Evolutionary conservation across 768 basidiomycete species (phyloP), one percentile per base, ranked within the genome.

Genomic region (Leucocoprinus leucothites): DNA sequence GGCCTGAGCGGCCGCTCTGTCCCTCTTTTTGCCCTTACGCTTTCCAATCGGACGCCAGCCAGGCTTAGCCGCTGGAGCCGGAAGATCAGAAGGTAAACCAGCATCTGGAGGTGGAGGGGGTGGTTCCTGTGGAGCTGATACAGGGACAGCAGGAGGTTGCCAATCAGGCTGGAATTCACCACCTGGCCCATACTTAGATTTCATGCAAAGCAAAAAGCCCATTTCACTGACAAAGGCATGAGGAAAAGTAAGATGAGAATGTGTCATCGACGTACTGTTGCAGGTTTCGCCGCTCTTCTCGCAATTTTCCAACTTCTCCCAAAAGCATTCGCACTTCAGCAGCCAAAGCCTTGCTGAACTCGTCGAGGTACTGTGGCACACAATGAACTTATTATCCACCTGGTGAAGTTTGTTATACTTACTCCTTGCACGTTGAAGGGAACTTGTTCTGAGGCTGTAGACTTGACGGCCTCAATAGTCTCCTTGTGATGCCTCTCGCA

Each of bases 111-210:
- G 67, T 31, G 75, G 73, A 9, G 75, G 56, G 18, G 60, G 71
- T 9, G 74, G 71, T 7, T 77, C 74, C 13, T 66, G 61, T 7
- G 73, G 71, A 6, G 81, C 77, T n/a, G 72, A 74, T 19, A 70
- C 72, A 14, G 78, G 22, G 9, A 47, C 13, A 13, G 48, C 31
- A n/a, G 54, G 14, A 13, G 54, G 54, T 6, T 72, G 84, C 91
- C 91, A 93, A n/a, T 89, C 84, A 7, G 86, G 80, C 63, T 91
- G 87, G 63, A 88, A 94, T 67, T 91, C 86, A 48, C 91, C 91
- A 53, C 89, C 90, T n/a, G 89, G 84, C 4, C 85, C 86, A 60
- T 91, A 89, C 65, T 88, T 88, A 38, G 87, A 77, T 67, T 82
- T 84, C 76, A 87, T 75, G 61, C 77, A 74, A 57, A 93, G 68